Percentiles rank a stretch among this genome's conserved stretches.
These are phyloP conservation scores for Vaucheria bursata DNA, from an alignment of 352 stramenopile species.

Conservation along the genomic window DNA sequence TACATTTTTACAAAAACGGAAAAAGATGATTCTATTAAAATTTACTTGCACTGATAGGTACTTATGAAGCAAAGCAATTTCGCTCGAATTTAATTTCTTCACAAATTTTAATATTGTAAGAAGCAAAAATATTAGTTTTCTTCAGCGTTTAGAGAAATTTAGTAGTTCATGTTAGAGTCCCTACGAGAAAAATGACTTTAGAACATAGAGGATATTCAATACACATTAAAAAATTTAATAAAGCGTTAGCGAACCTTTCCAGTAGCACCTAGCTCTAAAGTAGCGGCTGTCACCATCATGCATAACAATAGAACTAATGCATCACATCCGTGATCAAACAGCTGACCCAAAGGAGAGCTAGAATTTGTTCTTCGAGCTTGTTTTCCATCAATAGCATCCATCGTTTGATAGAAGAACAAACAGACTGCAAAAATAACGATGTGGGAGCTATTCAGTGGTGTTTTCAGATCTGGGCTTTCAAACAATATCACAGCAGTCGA, in stretches of 20 bases:
- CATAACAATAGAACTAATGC: conserved; percentile 24
- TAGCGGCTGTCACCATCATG: conserved; percentile 41
- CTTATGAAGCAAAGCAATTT: too few species aligned
- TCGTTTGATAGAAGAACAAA: conserved; percentile 66
- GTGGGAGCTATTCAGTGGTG: conserved; percentile 10
- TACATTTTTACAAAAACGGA: too few species aligned
- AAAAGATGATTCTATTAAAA: too few species aligned
- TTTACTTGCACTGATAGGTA: too few species aligned
- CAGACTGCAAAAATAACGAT: conserved; percentile 25
- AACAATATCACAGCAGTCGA: conserved; percentile 64
- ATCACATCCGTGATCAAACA: conserved; percentile 77
- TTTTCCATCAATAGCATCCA: conserved; percentile 85
- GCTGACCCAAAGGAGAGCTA: conserved; percentile 78
- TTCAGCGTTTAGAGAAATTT: too few species aligned
- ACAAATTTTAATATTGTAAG: too few species aligned
- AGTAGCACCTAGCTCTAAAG: neutral
- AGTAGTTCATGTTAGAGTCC: too few species aligned
- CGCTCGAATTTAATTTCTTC: too few species aligned
- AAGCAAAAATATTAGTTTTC: too few species aligned
- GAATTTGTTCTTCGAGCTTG: conserved; percentile 75
- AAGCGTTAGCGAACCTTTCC: neutral
- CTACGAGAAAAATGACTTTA: too few species aligned
- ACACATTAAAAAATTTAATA: too few species aligned
- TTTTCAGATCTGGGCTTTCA: conserved; percentile 44
- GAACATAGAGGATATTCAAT: too few species aligned